Base-by-base conservation (phyloP, 495 filamentous ascomycete species). In the Penicillium salamii region DNA sequence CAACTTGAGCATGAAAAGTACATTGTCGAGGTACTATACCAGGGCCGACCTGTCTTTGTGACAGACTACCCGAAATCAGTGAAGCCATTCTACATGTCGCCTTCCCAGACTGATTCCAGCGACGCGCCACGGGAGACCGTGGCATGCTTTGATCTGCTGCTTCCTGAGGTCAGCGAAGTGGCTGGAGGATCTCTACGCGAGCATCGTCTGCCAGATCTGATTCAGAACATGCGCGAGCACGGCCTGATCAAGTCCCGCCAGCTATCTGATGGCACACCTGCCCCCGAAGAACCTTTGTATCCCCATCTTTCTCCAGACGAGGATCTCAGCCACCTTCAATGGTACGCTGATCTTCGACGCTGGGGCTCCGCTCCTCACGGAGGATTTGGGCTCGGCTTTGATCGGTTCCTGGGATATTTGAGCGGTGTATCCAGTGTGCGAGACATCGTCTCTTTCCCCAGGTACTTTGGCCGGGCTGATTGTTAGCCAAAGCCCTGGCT, bases 81-180 rank as follows among this genome's bases (percentile, higher is more conserved):
- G 55, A 98, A 98, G 70, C 87, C 93, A 24, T 98, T 98, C 79
- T 98, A 98, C 70, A 98, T 97, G 93, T 73, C 83, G 2, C 84
- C 83, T 28, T 83, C 80, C 8, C 44, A 46, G 37, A 14, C 39
- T 13, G 55, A 42, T 39, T 51, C 58, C 47, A 33, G 54, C 21
- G 34, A 35, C 46, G 15, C 32, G 0, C 44, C 55, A 5, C 56
- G 52, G 19, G 63, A 71, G 43, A 96, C 91, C 3, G 91, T 91
- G 9, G 88, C 92, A 15, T 97, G 92, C 68, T 98, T 98, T 64
- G 93, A 98, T 72, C 84, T 98, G 42, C 80, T 98, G 14, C 80
- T 97, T 26, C 92, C 93, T 12, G 88, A 91, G 49, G 71, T 90
- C 45, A 90, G 89, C 66, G 93, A 98, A 67, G 81, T 97, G 40